phyloP scores from a whole-genome alignment of 352 stramenopile species.

The Globisporangium spinosum region DNA sequence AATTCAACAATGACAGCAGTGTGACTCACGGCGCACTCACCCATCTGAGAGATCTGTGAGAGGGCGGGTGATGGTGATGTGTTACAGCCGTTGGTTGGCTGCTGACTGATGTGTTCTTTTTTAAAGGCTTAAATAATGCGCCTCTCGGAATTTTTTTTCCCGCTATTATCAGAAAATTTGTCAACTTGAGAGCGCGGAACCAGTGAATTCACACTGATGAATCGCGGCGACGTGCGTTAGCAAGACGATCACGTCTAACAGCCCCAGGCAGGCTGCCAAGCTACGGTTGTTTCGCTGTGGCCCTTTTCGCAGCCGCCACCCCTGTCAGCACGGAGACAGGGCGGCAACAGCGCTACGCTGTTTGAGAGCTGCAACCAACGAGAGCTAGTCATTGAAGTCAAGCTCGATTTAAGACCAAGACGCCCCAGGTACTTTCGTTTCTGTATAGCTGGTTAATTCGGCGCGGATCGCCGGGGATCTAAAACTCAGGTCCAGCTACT shows the following conservation, averaged over 20 bases:
- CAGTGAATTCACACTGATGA: neutral
- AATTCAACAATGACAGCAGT: conserved; percentile 1
- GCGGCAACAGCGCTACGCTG: neutral
- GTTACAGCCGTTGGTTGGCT: neutral
- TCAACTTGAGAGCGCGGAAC: neutral
- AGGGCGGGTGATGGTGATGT: neutral
- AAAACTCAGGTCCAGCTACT: neutral
- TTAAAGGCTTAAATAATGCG: neutral
- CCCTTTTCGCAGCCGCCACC: neutral
- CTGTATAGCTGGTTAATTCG: neutral
- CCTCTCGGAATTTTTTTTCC: neutral
- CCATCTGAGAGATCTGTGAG: neutral
- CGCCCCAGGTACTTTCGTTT: neutral
- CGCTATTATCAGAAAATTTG: neutral
- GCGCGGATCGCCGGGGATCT: neutral
- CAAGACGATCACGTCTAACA: neutral
- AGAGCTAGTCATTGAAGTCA: neutral
- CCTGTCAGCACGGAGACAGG: neutral
- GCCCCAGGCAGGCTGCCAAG: neutral
- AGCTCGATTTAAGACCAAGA: neutral
- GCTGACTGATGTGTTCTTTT: neutral
- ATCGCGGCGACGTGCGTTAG: neutral
- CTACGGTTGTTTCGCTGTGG: neutral
- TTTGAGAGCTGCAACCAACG: neutral
- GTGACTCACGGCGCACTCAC: neutral